These are phyloP conservation scores for Termitomyces sp. DNA, from an alignment of 768 basidiomycete genomes.

Conservation along the genomic window DNA sequence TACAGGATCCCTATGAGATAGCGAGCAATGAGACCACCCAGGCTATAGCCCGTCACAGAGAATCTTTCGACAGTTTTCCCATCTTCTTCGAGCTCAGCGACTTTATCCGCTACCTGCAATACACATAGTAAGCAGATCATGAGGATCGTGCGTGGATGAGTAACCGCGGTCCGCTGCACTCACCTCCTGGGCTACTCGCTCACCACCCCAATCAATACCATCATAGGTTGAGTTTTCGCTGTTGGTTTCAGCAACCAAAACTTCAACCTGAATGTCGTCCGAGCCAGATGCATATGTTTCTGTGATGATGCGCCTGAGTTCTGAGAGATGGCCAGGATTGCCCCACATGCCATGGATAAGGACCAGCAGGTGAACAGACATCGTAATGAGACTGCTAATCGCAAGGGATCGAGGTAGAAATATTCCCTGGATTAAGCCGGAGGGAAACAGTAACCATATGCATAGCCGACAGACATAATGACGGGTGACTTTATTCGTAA, in stretches of 20 bases:
- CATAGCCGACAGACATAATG: not conserved
- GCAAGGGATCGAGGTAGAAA: not conserved
- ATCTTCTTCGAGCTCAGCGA: constrained; percentile 44
- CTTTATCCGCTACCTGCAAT: constrained; percentile 50
- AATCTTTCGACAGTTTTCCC: constrained; percentile 61
- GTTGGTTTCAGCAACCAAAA: constrained; percentile 65
- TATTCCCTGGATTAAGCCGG: not conserved
- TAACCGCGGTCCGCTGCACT: constrained; percentile 12
- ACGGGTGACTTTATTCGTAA: not conserved
- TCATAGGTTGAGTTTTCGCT: constrained; percentile 68
- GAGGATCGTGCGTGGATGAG: not conserved
- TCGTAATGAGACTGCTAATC: not conserved
- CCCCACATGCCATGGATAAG: constrained; percentile 81
- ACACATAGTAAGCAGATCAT: not conserved
- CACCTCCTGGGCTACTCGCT: constrained; percentile 78
- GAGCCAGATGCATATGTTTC: constrained; percentile 32
- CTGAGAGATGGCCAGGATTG: constrained; percentile 56
- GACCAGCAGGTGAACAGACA: constrained; percentile 41
- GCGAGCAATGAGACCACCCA: constrained; percentile 80
- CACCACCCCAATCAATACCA: constrained; percentile 80
- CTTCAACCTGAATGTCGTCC: constrained; percentile 43
- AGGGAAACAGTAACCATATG: not conserved
- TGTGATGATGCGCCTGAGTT: constrained; percentile 46
- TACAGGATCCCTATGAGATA: constrained; percentile 71
- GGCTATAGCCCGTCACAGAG: constrained; percentile 70